These are phyloP conservation scores for Cystobasidium onofrii DNA, from an alignment of 768 basidiomycete genomes.

Conservation along the genomic window DNA sequence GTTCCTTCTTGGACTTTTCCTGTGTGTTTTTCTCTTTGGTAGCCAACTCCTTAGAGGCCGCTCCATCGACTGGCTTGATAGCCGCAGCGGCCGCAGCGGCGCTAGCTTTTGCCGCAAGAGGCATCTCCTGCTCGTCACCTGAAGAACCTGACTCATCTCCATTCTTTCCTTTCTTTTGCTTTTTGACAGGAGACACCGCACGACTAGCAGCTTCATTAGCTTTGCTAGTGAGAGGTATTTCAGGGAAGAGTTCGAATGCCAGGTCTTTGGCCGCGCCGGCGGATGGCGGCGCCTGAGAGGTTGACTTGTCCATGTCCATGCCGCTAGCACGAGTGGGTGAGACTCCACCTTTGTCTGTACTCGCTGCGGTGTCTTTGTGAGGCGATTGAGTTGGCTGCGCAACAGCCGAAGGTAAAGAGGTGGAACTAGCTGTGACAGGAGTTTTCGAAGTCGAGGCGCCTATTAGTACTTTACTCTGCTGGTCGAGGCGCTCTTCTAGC, in stretches of 20 bases:
- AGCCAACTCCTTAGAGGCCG: background rate
- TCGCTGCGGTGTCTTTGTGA: background rate
- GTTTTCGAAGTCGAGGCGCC: background rate
- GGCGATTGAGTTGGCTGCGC: background rate
- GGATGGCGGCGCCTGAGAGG: background rate
- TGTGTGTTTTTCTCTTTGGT: background rate
- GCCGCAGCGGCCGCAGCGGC: background rate
- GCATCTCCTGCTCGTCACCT: background rate
- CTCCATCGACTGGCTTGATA: background rate
- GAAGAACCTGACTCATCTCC: background rate
- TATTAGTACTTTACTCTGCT: background rate
- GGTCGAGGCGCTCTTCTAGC: constrained; percentile 15
- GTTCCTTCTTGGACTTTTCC: constrained; percentile 1
- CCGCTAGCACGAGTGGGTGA: background rate
- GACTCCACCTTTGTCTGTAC: background rate
- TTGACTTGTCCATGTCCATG: background rate
- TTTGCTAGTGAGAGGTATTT: background rate
- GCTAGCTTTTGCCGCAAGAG: background rate
- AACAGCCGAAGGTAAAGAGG: background rate
- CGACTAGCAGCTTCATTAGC: background rate
- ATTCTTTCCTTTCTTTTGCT: background rate
- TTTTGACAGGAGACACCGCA: background rate
- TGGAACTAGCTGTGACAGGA: background rate
- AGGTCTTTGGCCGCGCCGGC: background rate
- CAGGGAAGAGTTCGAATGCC: constrained; percentile 24